Conservation (phyloP, 2,329 filamentous ascomycete species). For the Phoma sp. region DNA sequence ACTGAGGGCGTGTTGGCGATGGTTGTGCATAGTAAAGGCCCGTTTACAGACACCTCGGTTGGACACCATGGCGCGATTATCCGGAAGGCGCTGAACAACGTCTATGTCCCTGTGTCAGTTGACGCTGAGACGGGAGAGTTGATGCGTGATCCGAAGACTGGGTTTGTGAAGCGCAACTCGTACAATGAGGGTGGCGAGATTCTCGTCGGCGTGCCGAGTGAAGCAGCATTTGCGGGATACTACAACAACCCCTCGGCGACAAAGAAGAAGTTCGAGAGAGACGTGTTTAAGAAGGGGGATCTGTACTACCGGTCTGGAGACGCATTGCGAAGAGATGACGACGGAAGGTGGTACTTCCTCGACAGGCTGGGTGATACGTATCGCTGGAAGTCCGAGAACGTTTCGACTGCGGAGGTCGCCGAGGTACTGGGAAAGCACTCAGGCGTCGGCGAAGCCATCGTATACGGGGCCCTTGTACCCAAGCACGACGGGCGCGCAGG, state of each 20-base stretch:
- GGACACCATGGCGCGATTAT: constrained; percentile 73
- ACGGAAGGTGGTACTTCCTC: constrained; percentile 57
- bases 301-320: constrained; percentile 57
- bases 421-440: constrained; percentile 52
- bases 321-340: constrained; percentile 51
- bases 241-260: constrained; percentile 71
- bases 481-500: constrained; percentile 59
- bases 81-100: constrained; percentile 60
- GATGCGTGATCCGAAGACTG: constrained; percentile 68
- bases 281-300: constrained; percentile 55
- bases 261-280: constrained; percentile 58
- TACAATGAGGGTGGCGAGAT: constrained; percentile 77
- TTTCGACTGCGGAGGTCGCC: constrained; percentile 56
- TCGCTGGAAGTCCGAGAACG: constrained; percentile 58
- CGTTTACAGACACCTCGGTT: constrained; percentile 65
- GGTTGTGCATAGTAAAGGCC: constrained; percentile 60
- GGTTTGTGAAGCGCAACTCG: constrained; percentile 67
- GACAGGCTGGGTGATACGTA: constrained; percentile 57
- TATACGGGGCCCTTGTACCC: constrained; percentile 56
- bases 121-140: constrained; percentile 73
- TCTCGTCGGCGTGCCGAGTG: constrained; percentile 65
- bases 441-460: constrained; percentile 53
- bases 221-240: constrained; percentile 66
- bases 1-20: constrained; percentile 73
- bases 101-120: constrained; percentile 70